Evolutionary conservation across 768 basidiomycete genomes (phyloP).

Genomic region (Kwoniella pini): DNA sequence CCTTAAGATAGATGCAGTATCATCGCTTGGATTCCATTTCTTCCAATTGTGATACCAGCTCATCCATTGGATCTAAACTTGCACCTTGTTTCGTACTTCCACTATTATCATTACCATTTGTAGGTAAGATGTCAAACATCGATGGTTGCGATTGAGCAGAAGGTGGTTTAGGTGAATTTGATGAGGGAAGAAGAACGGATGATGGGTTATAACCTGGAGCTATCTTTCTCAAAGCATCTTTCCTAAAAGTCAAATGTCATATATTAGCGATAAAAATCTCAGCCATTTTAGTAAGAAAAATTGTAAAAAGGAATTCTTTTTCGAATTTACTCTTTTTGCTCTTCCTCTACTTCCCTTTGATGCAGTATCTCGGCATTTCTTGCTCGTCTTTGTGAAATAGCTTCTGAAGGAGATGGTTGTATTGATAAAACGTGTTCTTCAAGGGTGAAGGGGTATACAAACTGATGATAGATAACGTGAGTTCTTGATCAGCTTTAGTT

Average conservation of each 20-base stretch:
- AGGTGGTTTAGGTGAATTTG: constrained; percentile 2
- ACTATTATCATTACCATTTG: not conserved
- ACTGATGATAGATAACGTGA: constrained; percentile 60
- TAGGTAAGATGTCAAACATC: not conserved
- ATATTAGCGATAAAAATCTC: too few species aligned
- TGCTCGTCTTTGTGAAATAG: constrained; percentile 66
- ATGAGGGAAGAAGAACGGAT: constrained; percentile 36
- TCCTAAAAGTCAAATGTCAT: constrained; percentile 30
- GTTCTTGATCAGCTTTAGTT: not conserved
- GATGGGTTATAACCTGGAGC: constrained; percentile 50
- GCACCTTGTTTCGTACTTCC: not conserved
- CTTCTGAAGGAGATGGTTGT: constrained; percentile 69
- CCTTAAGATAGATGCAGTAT: too few species aligned
- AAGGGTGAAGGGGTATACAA: constrained; percentile 93
- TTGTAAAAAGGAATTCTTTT: too few species aligned
- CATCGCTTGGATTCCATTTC: constrained; percentile 59
- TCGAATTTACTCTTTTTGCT: constrained; percentile 62
- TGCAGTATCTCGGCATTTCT: constrained; percentile 72
- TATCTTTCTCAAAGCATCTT: constrained; percentile 43
- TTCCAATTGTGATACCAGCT: constrained; percentile 77
- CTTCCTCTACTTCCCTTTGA: constrained; percentile 75
- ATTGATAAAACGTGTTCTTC: constrained; percentile 79
- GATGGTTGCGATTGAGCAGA: not conserved
- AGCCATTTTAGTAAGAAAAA: too few species aligned
- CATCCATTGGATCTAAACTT: constrained; percentile 70